Percentiles rank a stretch among this genome's conserved stretches.
Conservation (phyloP, 352 stramenopile species). For the Globisporangium parvum region DNA sequence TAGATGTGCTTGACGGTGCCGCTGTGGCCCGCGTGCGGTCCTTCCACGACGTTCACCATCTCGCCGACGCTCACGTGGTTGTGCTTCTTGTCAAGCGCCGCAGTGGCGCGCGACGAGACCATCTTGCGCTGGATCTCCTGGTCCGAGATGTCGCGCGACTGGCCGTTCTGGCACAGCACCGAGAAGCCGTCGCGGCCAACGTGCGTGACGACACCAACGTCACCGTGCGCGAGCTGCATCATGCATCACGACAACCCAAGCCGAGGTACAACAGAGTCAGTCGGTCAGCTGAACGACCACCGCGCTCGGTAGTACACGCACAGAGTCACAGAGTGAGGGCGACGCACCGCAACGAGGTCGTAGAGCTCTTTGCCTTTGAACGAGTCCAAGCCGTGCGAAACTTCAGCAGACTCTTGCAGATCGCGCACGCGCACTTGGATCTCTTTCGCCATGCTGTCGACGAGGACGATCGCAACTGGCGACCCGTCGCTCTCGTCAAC, state of each 20-base stretch:
- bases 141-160: constrained; percentile 78
- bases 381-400: constrained; percentile 84
- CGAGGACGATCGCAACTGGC: constrained; percentile 82
- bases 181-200: constrained; percentile 85
- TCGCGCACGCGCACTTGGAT: constrained; percentile 89
- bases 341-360: constrained; percentile 77
- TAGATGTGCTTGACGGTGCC: constrained; percentile 92
- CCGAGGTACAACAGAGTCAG: constrained; percentile 5
- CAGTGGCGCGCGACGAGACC: constrained; percentile 72
- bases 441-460: constrained; percentile 88
- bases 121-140: constrained; percentile 89
- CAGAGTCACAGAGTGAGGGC: background rate
- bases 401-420: constrained; percentile 85
- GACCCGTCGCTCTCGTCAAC: constrained; percentile 81
- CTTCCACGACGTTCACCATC: constrained; percentile 88
- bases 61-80: constrained; percentile 87
- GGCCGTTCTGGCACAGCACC: constrained; percentile 81
- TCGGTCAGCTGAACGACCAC: too few relatives aligned
- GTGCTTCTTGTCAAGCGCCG: constrained; percentile 84
- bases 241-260: constrained; percentile 5
- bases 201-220: constrained; percentile 89
- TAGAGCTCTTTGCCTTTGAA: constrained; percentile 89
- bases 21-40: constrained; percentile 70
- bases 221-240: constrained; percentile 63
- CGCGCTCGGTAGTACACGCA: too few relatives aligned